Conservation (phyloP, 805 yeast species). For the Pichia gijzeniarum region DNA sequence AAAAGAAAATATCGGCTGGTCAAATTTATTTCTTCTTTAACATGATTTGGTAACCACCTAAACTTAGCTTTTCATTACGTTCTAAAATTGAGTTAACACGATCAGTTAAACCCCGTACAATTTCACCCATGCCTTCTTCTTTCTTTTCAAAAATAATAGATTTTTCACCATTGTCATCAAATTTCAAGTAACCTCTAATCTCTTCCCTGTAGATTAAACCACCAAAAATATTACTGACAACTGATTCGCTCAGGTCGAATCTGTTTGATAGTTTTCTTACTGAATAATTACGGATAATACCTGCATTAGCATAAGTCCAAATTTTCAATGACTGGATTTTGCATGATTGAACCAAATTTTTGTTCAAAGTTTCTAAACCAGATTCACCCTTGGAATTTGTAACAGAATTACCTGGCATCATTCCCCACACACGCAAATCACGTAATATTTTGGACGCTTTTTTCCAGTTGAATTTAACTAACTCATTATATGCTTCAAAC, state of each 20-base stretch:
- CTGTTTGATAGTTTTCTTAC: slow-evolving; percentile 54
- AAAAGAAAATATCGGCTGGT: neutral
- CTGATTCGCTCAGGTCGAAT: slow-evolving; percentile 55
- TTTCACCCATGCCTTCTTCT: slow-evolving; percentile 77
- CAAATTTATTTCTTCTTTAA: slow-evolving; percentile 11
- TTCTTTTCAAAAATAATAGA: slow-evolving; percentile 68
- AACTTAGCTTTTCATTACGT: slow-evolving; percentile 76
- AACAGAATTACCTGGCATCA: slow-evolving; percentile 43
- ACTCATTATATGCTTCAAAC: slow-evolving; percentile 83
- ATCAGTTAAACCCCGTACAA: slow-evolving; percentile 79
- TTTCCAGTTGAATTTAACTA: slow-evolving; percentile 88
- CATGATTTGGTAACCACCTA: slow-evolving; percentile 57
- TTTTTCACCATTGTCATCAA: slow-evolving; percentile 52
- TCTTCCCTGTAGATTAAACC: slow-evolving; percentile 77
- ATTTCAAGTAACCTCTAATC: slow-evolving; percentile 68
- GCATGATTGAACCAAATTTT: slow-evolving; percentile 69
- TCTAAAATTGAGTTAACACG: slow-evolving; percentile 72
- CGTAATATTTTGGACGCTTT: slow-evolving; percentile 64
- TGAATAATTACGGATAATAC: slow-evolving; percentile 69
- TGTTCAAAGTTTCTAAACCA: slow-evolving; percentile 59
- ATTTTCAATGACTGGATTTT: slow-evolving; percentile 90
- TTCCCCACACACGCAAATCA: slow-evolving; percentile 75
- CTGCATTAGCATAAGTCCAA: slow-evolving; percentile 79
- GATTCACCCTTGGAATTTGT: slow-evolving; percentile 24
- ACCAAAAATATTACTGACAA: slow-evolving; percentile 57